Base-by-base conservation (phyloP, 1,284 basidiomycete genomes). In the Marasmius sp. region DNA sequence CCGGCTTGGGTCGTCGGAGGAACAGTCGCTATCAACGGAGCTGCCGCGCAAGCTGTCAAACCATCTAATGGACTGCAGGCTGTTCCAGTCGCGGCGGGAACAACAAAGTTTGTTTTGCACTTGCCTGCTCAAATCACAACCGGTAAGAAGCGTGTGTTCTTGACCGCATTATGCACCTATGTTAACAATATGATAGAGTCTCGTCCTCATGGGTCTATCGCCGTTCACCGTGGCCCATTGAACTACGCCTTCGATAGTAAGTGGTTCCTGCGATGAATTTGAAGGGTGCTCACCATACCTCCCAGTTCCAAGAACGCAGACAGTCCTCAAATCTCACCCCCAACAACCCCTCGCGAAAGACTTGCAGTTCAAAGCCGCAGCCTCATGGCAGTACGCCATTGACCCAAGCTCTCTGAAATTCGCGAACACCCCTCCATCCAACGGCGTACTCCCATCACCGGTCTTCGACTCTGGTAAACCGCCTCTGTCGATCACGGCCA, bases 231-330 rank as follows among this genome's bases (percentile, higher is more conserved):
- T 16, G 84, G 84, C 14, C 81, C 83, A 14, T 70, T 86, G 49
- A 79, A 85, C 70, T 86, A 85, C 68, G 84, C 84, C 14, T 82
- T 81, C 67, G 84, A 85, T 67, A 84, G 75, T 77, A 59, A 61
- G 76, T 59, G 27, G 5, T 27, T 27, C 27, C 27, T 27, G 27
- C 27, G 27, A 27, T 27, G 27, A 27, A 27, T 2, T 2, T 27
- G 5, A 27, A 27, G 27, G 2, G 27, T 27, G 27, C 3, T 34
- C 53, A 34, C 39, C 43, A 10, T 54, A 39, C n/a, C 6, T 9
- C 34, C 4, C 54, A 76, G 76, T 79, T 61, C 68, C 77, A 11
- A 75, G 81, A 11, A 79, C 67, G 61, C 71, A 78, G 66, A 84
- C 70, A 34, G 74, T 82, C 47, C 75, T 86, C 51, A 62, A 74